A percentile compares a stretch with the other conserved stretches of the same genome.
Evolutionary conservation across 768 basidiomycete species (phyloP).

Genomic region (Candolleomyces eurysporus): DNA sequence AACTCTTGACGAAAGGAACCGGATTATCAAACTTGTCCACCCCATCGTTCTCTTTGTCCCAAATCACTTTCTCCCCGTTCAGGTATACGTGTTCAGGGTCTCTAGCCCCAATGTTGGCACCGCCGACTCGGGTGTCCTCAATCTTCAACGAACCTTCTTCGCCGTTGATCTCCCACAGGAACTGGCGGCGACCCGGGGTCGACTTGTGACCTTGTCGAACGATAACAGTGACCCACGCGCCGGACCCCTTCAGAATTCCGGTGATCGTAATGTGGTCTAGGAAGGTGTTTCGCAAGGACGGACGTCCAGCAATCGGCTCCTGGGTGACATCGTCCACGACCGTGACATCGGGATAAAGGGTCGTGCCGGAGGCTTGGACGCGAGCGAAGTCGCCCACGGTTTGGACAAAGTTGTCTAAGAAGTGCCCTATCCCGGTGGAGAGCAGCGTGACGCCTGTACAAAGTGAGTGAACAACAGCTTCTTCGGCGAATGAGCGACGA

Average conservation of each 20-base stretch:
- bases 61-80: slow-evolving; percentile 16
- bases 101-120: not conserved
- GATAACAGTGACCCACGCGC: slow-evolving; percentile 4
- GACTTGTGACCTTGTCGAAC: slow-evolving; percentile 2
- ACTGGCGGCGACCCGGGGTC: slow-evolving; percentile 8
- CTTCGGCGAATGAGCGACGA: not conserved
- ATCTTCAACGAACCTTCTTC: slow-evolving; percentile 15
- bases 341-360: slow-evolving; percentile 2
- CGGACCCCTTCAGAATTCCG: slow-evolving; percentile 7
- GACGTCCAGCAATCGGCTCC: slow-evolving; percentile 1
- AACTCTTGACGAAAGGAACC: not conserved
- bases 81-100: slow-evolving; percentile 14
- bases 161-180: slow-evolving; percentile 16
- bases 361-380: slow-evolving; percentile 7
- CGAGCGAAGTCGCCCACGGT: slow-evolving; percentile 9
- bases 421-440: slow-evolving; percentile 6
- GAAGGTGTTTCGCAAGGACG: not conserved
- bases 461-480: not conserved
- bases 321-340: slow-evolving; percentile 5
- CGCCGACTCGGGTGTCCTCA: slow-evolving; percentile 5
- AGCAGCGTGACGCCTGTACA: slow-evolving; percentile 1
- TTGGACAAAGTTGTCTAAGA: slow-evolving; percentile 10
- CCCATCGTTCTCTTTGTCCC: slow-evolving; percentile 2
- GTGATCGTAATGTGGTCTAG: slow-evolving; percentile 10
- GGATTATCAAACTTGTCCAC: not conserved